phyloP scores from a whole-genome alignment of 75 land plant genomes.

The Sequoiadendron giganteum region DNA sequence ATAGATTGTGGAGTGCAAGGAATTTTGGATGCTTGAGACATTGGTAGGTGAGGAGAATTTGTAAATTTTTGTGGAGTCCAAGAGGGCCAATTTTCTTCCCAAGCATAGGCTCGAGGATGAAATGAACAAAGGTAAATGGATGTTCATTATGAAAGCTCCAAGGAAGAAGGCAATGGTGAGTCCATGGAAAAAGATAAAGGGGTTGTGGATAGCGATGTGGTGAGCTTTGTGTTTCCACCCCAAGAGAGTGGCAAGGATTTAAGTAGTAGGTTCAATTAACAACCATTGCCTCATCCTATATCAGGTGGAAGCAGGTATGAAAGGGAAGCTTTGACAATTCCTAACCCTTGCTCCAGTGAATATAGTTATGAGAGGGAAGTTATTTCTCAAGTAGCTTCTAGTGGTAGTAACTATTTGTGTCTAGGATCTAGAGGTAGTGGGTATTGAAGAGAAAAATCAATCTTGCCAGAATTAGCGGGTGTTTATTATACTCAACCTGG shows the following conservation, averaged over 20 bases:
- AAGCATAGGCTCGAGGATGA: too few relatives aligned
- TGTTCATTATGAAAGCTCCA: not conserved
- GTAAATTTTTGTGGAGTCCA: too few relatives aligned
- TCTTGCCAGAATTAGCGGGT: not conserved
- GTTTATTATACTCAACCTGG: not conserved
- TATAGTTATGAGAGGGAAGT: slow-evolving; percentile 4
- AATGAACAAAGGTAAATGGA: not conserved
- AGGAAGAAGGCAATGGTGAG: not conserved
- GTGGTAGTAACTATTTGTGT: too few relatives aligned
- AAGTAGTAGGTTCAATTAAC: too few relatives aligned
- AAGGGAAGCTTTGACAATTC: not conserved
- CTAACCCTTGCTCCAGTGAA: not conserved
- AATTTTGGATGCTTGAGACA: too few relatives aligned
- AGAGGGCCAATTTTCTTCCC: too few relatives aligned
- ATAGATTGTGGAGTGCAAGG: too few relatives aligned
- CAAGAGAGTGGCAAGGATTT: too few relatives aligned
- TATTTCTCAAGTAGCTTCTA: not conserved
- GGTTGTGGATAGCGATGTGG: not conserved
- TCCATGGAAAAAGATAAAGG: not conserved
- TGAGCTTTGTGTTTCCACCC: not conserved
- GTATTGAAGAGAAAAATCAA: not conserved
- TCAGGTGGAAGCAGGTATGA: not conserved
- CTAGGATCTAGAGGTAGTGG: too few relatives aligned
- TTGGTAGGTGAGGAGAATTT: too few relatives aligned
- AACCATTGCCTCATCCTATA: not conserved